Conservation (phyloP, 352 stramenopile species). For the Elongisporangium prolatum region DNA sequence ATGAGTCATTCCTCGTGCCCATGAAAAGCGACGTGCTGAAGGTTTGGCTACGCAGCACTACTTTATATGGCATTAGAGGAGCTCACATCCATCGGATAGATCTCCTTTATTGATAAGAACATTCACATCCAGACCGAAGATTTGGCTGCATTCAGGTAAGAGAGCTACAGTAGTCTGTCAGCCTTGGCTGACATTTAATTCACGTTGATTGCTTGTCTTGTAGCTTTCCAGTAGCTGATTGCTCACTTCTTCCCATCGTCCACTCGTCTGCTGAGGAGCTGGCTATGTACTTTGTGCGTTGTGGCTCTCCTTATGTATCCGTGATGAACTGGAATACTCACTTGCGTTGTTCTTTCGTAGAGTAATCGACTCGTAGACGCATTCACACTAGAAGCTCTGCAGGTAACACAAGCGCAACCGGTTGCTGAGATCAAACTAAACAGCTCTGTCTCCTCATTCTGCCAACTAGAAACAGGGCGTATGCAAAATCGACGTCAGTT, state of each 20-base stretch:
- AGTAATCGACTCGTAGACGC: constrained; percentile 84
- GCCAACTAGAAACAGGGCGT: constrained; percentile 70
- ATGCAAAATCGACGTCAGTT: constrained; percentile 91
- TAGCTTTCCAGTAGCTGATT: constrained; percentile 93
- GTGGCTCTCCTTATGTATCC: too few species aligned
- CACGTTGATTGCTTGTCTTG: neutral
- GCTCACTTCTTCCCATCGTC: constrained; percentile 94
- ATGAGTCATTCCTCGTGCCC: constrained; percentile 97
- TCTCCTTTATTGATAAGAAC: constrained; percentile 78
- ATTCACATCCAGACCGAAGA: constrained; percentile 94
- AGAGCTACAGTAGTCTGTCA: too few species aligned
- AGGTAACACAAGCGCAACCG: constrained; percentile 23
- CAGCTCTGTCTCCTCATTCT: neutral
- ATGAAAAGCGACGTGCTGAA: constrained; percentile 93
- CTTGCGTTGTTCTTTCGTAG: constrained; percentile 16
- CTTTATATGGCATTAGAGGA: too few species aligned
- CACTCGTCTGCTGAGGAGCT: constrained; percentile 98
- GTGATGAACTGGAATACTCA: too few species aligned
- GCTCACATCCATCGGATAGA: constrained; percentile 24
- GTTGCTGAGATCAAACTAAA: too few species aligned
- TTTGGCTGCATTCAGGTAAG: constrained; percentile 87
- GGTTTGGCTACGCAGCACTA: constrained; percentile 14
- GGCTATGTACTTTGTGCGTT: constrained; percentile 90
- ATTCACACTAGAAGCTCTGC: constrained; percentile 71
- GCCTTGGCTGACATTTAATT: too few species aligned